Conservation (phyloP, 179 eudicot genomes). For the Beta lomatogona region DNA sequence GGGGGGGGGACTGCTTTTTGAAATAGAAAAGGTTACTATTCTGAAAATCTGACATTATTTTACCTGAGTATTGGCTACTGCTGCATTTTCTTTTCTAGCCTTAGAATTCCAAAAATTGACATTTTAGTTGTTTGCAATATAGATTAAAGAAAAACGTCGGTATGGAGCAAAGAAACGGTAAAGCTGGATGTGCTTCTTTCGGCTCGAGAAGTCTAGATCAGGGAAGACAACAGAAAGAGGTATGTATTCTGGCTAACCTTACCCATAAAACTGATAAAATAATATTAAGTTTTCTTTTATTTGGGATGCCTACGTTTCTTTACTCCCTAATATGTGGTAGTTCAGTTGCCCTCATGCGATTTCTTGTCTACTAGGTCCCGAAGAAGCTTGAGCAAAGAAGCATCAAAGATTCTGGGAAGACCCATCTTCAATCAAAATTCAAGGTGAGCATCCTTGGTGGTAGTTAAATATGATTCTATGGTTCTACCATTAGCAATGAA, state of each 20-base stretch:
- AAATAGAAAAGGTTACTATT: neutral
- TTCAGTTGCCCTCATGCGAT: neutral
- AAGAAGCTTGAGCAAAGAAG: constrained; percentile 39
- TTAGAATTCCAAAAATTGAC: neutral
- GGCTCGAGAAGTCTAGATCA: constrained; percentile 49
- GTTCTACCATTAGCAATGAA: too few relatives aligned
- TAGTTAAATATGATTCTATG: neutral
- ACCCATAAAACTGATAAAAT: neutral
- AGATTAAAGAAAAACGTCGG: constrained; percentile 44
- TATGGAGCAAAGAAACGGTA: constrained; percentile 43
- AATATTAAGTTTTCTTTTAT: neutral
- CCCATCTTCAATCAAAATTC: constrained; percentile 30
- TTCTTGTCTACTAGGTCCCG: constrained; percentile 30
- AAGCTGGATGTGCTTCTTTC: constrained; percentile 42
- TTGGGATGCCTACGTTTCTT: neutral
- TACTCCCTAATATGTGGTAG: neutral
- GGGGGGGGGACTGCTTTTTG: neutral
- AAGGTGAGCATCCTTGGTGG: constrained; percentile 34
- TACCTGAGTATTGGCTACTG: neutral
- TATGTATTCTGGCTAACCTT: constrained; percentile 13
- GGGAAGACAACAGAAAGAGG: constrained; percentile 59
- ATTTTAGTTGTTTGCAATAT: constrained; percentile 20
- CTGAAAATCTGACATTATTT: neutral
- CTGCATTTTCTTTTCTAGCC: neutral
- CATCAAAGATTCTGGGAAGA: constrained; percentile 34